phyloP scores from a whole-genome alignment of 768 basidiomycete genomes.

The Hirschioporus abietinus region DNA sequence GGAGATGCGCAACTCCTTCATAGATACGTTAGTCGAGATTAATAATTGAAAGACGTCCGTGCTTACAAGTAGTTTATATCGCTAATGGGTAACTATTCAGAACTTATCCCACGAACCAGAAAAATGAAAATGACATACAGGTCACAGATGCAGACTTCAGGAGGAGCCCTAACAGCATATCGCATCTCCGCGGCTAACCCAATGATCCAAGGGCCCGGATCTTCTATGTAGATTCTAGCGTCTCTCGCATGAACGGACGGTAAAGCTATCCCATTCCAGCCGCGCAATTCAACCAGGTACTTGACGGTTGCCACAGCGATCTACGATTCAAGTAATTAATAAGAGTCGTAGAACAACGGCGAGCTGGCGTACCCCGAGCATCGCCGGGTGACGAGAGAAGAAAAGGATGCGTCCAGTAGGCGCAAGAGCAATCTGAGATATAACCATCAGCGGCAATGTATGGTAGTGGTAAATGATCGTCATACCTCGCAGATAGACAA shows the following conservation, averaged over 20 bases:
- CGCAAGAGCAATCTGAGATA: conserved; percentile 67
- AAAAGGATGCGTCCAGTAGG: conserved; percentile 86
- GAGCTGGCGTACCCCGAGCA: conserved; percentile 65
- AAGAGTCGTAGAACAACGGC: neutral
- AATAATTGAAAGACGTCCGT: conserved; percentile 10
- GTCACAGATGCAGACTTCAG: conserved; percentile 86
- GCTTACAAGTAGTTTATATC: conserved; percentile 77
- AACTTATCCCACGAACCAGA: neutral
- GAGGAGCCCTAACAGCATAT: conserved; percentile 64
- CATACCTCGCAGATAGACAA: conserved; percentile 84
- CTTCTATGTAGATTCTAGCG: conserved; percentile 89
- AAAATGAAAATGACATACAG: conserved; percentile 47
- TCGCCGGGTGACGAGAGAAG: conserved; percentile 82
- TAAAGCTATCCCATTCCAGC: conserved; percentile 88
- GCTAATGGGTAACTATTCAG: conserved; percentile 29
- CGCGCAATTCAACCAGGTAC: conserved; percentile 87
- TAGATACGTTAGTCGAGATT: conserved; percentile 16
- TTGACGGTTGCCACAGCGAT: conserved; percentile 87
- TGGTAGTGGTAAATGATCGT: conserved; percentile 5
- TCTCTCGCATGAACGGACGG: conserved; percentile 83
- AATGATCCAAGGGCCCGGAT: conserved; percentile 96
- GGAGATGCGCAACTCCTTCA: conserved; percentile 72
- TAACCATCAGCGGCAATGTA: neutral
- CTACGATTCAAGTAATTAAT: conserved; percentile 27
- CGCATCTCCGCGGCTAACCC: conserved; percentile 83